Percentiles rank a stretch among this genome's conserved stretches.
phyloP scores from a whole-genome alignment of 2,329 filamentous ascomycete genomes.

The Verticillium nonalfalfae region DNA sequence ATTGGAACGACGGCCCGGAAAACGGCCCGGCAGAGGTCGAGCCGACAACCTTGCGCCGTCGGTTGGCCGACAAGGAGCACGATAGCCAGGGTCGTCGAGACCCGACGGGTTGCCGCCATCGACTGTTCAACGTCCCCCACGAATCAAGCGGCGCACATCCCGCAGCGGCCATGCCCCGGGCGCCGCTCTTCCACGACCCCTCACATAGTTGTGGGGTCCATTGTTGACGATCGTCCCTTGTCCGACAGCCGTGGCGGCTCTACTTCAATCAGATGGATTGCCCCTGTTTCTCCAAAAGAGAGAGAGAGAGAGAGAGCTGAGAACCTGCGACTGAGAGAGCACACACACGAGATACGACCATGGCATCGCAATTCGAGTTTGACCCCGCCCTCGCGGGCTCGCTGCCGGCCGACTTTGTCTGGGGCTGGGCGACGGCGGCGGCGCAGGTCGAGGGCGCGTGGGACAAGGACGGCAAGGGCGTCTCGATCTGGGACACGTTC shows the following conservation, averaged over 20 bases:
- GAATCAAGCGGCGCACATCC: not conserved
- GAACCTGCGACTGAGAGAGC: no score
- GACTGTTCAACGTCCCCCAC: not conserved
- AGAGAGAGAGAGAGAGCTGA: no score
- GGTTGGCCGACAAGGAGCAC: not conserved
- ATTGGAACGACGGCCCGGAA: not conserved
- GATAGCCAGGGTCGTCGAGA: not conserved
- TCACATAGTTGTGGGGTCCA: not conserved
- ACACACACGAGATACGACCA: not conserved
- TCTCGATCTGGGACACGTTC: constrained; percentile 33
- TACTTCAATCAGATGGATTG: not conserved
- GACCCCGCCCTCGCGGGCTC: constrained; percentile 18
- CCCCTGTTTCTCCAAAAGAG: no score
- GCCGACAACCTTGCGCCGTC: not conserved
- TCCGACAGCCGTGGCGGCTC: not conserved
- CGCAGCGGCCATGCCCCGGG: not conserved
- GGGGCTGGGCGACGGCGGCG: constrained; percentile 33
- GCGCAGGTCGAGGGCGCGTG: constrained; percentile 34
- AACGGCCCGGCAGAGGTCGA: not conserved
- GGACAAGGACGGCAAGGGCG: constrained; percentile 32
- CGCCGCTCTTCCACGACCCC: not conserved
- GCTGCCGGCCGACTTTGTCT: constrained; percentile 27
- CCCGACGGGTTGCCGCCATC: not conserved
- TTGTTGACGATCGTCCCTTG: not conserved
- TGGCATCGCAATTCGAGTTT: constrained; percentile 14